phyloP scores from a whole-genome alignment of 345 rosid genomes.

The Brassica carinata region DNA sequence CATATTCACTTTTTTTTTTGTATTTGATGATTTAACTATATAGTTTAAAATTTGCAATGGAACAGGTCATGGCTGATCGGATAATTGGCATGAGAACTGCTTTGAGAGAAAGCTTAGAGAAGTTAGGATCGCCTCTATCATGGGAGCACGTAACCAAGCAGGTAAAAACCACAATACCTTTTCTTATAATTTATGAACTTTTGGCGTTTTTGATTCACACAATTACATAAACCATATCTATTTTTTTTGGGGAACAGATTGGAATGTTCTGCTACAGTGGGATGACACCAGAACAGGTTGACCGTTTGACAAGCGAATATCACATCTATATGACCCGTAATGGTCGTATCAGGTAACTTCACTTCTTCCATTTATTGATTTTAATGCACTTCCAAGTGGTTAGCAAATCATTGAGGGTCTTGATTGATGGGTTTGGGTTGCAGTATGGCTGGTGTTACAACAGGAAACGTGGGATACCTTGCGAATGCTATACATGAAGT shows the following conservation, averaged over 20 bases:
- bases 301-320: constrained; percentile 71
- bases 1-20: too few relatives aligned
- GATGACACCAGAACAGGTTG: constrained; percentile 87
- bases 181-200: neutral
- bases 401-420: constrained; percentile 9
- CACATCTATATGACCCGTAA: constrained; percentile 93
- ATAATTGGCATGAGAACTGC: constrained; percentile 87
- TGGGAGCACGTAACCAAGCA: constrained; percentile 95
- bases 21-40: neutral
- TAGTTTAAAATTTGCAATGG: too few relatives aligned
- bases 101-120: constrained; percentile 78
- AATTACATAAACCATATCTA: neutral
- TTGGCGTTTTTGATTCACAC: neutral
- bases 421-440: constrained; percentile 32
- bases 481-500: constrained; percentile 89
- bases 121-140: constrained; percentile 71
- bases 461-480: constrained; percentile 77
- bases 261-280: constrained; percentile 99
- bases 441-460: constrained; percentile 97
- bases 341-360: constrained; percentile 78
- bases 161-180: constrained; percentile 36
- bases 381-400: constrained; percentile 2
- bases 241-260: constrained; percentile 52
- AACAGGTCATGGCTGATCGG: constrained; percentile 91
- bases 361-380: neutral